Percentiles rank a stretch among this genome's conserved stretches.
Evolutionary conservation across 306 rosid species (phyloP).

Genomic region (Cicer arietinum): DNA sequence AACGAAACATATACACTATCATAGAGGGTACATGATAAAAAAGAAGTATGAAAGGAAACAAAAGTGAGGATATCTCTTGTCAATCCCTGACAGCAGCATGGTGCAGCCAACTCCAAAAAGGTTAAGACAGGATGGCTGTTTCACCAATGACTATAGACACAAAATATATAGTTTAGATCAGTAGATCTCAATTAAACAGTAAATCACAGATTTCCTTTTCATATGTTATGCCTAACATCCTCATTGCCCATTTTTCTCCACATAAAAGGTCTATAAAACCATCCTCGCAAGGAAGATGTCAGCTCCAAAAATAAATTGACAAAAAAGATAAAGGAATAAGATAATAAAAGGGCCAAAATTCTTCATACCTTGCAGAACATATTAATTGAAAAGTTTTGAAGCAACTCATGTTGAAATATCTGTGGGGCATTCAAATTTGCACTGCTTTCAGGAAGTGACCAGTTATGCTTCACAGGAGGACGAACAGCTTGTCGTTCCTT

Average conservation of each 20-base stretch:
- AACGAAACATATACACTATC: background rate
- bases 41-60: conserved; percentile 34
- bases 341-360: conserved; percentile 17
- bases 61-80: conserved; percentile 7
- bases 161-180: no score
- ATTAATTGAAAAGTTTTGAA: conserved; percentile 93
- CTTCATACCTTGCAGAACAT: conserved; percentile 90
- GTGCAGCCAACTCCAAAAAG: background rate
- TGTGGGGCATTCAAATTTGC: conserved; percentile 72
- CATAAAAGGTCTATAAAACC: conserved; percentile 10
- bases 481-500: conserved; percentile 88
- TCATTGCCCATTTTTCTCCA: conserved; percentile 4
- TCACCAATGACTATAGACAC: background rate
- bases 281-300: conserved; percentile 13
- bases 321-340: conserved; percentile 8
- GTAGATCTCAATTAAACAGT: no score
- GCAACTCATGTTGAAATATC: conserved; percentile 94
- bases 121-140: background rate
- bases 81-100: conserved; percentile 14
- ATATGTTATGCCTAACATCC: conserved; percentile 6
- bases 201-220: conserved; percentile 17
- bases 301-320: conserved; percentile 29
- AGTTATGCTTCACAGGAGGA: conserved; percentile 92
- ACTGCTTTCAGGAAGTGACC: conserved; percentile 87
- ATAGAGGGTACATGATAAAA: conserved; percentile 1